Conservation (phyloP, 2,329 filamentous ascomycete genomes). For the Sporothrix inflata region DNA sequence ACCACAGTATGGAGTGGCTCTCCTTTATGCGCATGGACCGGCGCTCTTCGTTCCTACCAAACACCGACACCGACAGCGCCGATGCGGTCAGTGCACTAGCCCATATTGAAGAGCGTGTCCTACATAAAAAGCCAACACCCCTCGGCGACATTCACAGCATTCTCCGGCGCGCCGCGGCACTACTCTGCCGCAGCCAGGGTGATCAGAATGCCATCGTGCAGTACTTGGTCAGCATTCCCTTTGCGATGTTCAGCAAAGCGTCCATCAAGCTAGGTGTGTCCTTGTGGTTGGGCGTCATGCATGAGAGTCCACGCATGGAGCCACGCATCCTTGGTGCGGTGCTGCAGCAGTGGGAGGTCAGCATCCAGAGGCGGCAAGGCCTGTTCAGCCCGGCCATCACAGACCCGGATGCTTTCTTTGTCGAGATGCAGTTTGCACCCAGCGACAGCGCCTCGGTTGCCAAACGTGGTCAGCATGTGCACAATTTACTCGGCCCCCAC, state of each 20-base stretch:
- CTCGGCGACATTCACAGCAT: conserved; percentile 78
- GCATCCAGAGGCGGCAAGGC: conserved; percentile 74
- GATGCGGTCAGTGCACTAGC: conserved; percentile 68
- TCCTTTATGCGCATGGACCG: conserved; percentile 61
- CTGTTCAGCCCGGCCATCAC: conserved; percentile 76
- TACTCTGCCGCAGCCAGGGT: conserved; percentile 77
- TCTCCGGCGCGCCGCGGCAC: conserved; percentile 79
- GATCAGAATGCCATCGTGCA: conserved; percentile 75
- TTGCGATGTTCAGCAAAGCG: conserved; percentile 89
- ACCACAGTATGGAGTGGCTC: conserved; percentile 68
- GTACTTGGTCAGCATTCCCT: conserved; percentile 89
- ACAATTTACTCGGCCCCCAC: conserved; percentile 85
- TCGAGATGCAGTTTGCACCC: conserved; percentile 89
- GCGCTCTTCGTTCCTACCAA: conserved; percentile 56
- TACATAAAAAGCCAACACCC: conserved; percentile 69
- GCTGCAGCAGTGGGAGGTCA: conserved; percentile 86
- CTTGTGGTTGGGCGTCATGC: conserved; percentile 94
- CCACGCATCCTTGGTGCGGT: conserved; percentile 84
- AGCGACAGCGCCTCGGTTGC: conserved; percentile 77
- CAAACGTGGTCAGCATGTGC: conserved; percentile 75
- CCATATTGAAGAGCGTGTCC: conserved; percentile 72
- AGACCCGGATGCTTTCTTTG: conserved; percentile 85
- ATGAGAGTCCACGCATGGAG: conserved; percentile 90
- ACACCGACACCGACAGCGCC: conserved; percentile 57
- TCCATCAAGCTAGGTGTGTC: conserved; percentile 95